These are phyloP conservation scores for Candida suzukii DNA, from an alignment of 805 yeast species.

Conservation along the genomic window DNA sequence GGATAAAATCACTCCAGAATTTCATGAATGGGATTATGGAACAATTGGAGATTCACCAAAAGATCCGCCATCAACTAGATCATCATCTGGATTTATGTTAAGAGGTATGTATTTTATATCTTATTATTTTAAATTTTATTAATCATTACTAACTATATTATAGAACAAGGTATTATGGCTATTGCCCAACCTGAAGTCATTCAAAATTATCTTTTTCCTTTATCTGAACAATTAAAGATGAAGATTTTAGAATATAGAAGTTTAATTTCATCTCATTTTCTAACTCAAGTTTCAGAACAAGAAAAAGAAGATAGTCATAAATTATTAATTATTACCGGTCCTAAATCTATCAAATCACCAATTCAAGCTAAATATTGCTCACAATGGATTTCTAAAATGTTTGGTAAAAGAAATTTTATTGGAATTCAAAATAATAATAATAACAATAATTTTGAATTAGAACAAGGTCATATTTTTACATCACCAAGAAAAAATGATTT, in stretches of 20 bases:
- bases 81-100: constrained; percentile 21
- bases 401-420: background rate
- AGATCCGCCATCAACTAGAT: constrained; percentile 10
- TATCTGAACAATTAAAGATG: constrained; percentile 18
- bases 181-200: constrained; percentile 38
- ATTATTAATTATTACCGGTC: constrained; percentile 33
- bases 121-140: background rate
- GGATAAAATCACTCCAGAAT: background rate
- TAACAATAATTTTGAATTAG: too few species aligned
- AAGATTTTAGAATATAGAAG: constrained; percentile 27
- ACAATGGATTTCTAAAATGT: constrained; percentile 28
- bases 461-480: background rate
- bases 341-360: constrained; percentile 24
- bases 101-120: constrained; percentile 9
- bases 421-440: background rate
- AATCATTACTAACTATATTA: background rate
- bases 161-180: constrained; percentile 28
- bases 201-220: constrained; percentile 32
- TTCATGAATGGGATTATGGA: constrained; percentile 23
- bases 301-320: constrained; percentile 5
- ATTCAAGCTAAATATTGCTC: constrained; percentile 33
- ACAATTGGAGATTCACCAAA: constrained; percentile 8
- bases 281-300: background rate
- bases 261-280: constrained; percentile 7
- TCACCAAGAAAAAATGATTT: background rate